Percentiles rank a stretch among this genome's conserved stretches.
Evolutionary conservation across 2,329 filamentous ascomycete genomes (phyloP).

Genomic region (Epichloe gansuensis): DNA sequence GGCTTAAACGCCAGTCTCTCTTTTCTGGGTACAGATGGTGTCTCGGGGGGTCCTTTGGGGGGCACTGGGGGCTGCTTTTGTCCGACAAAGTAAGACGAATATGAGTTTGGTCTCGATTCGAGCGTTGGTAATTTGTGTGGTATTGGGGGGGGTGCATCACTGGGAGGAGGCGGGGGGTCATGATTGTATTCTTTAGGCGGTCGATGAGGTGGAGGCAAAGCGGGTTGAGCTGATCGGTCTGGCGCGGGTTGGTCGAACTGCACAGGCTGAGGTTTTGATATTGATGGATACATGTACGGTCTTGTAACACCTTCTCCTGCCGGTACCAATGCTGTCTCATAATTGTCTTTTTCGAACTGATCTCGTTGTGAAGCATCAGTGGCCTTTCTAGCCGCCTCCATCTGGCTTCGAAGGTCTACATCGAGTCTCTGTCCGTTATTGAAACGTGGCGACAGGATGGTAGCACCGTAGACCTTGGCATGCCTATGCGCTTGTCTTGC

Average conservation of each 20-base stretch:
- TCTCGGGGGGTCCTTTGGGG: conserved; percentile 14
- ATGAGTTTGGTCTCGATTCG: conserved; percentile 7
- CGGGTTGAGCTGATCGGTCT: conserved; percentile 6
- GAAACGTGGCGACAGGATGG: conserved; percentile 1
- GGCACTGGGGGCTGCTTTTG: conserved; percentile 14
- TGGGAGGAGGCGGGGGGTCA: background rate
- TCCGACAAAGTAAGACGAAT: background rate
- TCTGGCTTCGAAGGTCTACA: conserved; percentile 34
- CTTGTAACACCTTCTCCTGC: conserved; percentile 13
- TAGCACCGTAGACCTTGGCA: conserved; percentile 17
- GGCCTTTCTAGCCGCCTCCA: conserved; percentile 37
- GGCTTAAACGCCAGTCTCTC: conserved; percentile 56
- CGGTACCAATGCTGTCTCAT: conserved; percentile 10
- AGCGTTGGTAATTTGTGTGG: conserved; percentile 17
- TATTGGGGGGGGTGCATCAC: conserved; percentile 10
- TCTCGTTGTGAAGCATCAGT: conserved; percentile 21
- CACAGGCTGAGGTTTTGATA: conserved; percentile 37
- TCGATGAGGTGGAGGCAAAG: conserved; percentile 18
- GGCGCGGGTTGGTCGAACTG: conserved; percentile 24
- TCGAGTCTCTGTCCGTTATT: conserved; percentile 19
- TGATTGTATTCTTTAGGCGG: conserved; percentile 18
- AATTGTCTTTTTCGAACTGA: background rate
- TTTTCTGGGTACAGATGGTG: conserved; percentile 28
- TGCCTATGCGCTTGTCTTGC: conserved; percentile 43
- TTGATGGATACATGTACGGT: conserved; percentile 44